These are phyloP conservation scores for Leccinum variabile DNA, from an alignment of 1,284 basidiomycete species.

Conservation along the genomic window DNA sequence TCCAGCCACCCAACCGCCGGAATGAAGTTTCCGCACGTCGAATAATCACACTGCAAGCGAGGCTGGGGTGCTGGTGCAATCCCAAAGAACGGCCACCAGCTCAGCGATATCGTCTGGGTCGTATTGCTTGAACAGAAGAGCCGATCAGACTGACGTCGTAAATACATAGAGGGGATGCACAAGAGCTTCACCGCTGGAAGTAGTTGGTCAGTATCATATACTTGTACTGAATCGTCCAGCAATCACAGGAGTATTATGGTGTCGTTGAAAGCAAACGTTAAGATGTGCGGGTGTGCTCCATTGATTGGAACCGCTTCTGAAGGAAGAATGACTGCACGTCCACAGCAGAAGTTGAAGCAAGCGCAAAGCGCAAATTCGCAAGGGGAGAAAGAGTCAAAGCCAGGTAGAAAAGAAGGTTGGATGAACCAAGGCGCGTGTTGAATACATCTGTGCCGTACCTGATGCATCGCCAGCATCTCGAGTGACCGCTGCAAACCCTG, in stretches of 20 bases:
- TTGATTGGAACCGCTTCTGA: slow-evolving; percentile 48
- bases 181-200: slow-evolving; percentile 42
- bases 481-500: slow-evolving; percentile 57
- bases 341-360: slow-evolving; percentile 41
- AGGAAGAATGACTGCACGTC: slow-evolving; percentile 46
- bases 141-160: slow-evolving; percentile 41
- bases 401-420: slow-evolving; percentile 27
- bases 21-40: slow-evolving; percentile 50
- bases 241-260: slow-evolving; percentile 59
- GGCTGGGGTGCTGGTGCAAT: slow-evolving; percentile 38
- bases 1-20: slow-evolving; percentile 64
- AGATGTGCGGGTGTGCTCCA: slow-evolving; percentile 46
- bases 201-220: slow-evolving; percentile 54
- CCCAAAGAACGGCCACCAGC: slow-evolving; percentile 58
- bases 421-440: background rate
- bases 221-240: slow-evolving; percentile 54
- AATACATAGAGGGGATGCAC: slow-evolving; percentile 50
- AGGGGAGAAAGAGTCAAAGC: slow-evolving; percentile 60
- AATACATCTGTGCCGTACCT: slow-evolving; percentile 35
- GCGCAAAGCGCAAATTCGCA: slow-evolving; percentile 51
- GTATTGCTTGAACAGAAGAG: slow-evolving; percentile 60
- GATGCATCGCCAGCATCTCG: slow-evolving; percentile 36
- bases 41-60: slow-evolving; percentile 52
- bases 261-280: slow-evolving; percentile 59
- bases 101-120: slow-evolving; percentile 54